Conservation (phyloP, 129 eudicot species). For the Lactuca sativa region DNA sequence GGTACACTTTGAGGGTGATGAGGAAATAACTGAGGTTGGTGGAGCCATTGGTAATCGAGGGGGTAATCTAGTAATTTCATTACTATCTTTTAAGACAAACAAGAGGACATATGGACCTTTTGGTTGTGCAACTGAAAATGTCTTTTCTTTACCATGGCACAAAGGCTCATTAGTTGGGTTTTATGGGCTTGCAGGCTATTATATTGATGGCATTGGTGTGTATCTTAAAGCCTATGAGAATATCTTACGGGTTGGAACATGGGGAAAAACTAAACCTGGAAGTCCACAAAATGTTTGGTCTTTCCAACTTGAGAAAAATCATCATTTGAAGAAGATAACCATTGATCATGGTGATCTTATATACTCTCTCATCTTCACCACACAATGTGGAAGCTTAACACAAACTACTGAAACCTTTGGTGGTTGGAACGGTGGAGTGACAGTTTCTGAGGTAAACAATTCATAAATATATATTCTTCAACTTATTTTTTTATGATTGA, state of each 20-base stretch:
- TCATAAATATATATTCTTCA: too few species aligned
- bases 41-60: background rate
- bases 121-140: background rate
- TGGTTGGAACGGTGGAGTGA: too few species aligned
- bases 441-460: too few species aligned
- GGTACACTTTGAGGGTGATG: background rate
- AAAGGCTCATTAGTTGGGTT: constrained; percentile 15
- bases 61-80: constrained; percentile 13
- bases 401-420: too few species aligned
- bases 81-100: constrained; percentile 4
- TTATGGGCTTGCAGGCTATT: constrained; percentile 16
- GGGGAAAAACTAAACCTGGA: background rate
- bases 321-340: background rate
- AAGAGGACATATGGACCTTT: constrained; percentile 20
- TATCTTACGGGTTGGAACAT: constrained; percentile 12
- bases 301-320: constrained; percentile 1
- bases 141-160: constrained; percentile 3
- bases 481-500: too few species aligned
- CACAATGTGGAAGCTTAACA: too few species aligned
- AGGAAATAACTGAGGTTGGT: background rate
- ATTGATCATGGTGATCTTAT: too few species aligned
- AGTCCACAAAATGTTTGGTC: constrained; percentile 1
- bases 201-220: constrained; percentile 18
- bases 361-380: too few species aligned
- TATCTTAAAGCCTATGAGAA: background rate